Percentiles rank a stretch among this genome's conserved stretches.
Evolutionary conservation across 2,329 filamentous ascomycete species (phyloP).

Genomic region (Apiospora pterosperma): DNA sequence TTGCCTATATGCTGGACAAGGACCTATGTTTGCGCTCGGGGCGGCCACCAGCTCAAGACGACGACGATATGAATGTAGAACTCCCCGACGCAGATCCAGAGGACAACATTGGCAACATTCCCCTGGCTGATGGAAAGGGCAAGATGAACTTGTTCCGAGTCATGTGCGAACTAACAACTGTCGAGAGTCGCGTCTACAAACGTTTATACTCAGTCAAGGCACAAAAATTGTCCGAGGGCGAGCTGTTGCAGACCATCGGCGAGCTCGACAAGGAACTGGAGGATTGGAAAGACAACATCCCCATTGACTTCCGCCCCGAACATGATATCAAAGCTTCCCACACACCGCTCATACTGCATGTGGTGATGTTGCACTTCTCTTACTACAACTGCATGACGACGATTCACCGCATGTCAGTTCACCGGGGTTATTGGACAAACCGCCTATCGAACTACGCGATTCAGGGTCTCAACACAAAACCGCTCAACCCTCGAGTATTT

Average conservation of each 20-base stretch:
- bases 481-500: conserved; percentile 90
- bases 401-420: conserved; percentile 97
- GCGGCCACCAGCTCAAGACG: conserved; percentile 58
- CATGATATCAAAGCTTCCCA: conserved; percentile 92
- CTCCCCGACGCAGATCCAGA: conserved; percentile 85
- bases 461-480: conserved; percentile 84
- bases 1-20: conserved; percentile 63
- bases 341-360: conserved; percentile 88
- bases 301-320: conserved; percentile 93
- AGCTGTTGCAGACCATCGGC: conserved; percentile 91
- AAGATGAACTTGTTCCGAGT: conserved; percentile 94
- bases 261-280: conserved; percentile 88
- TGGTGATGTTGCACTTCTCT: conserved; percentile 91
- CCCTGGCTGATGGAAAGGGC: conserved; percentile 79
- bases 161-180: conserved; percentile 87
- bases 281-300: conserved; percentile 94
- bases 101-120: conserved; percentile 94
- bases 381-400: conserved; percentile 98
- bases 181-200: conserved; percentile 93
- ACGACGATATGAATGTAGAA: conserved; percentile 88
- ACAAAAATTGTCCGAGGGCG: conserved; percentile 85
- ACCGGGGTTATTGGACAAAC: conserved; percentile 97
- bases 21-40: conserved; percentile 58
- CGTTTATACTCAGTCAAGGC: conserved; percentile 90
- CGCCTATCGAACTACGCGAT: conserved; percentile 92